A percentile compares a stretch with the other conserved stretches of the same genome.
phyloP scores from a whole-genome alignment of 2,329 filamentous ascomycete genomes.

The Bipolaris gigantea region DNA sequence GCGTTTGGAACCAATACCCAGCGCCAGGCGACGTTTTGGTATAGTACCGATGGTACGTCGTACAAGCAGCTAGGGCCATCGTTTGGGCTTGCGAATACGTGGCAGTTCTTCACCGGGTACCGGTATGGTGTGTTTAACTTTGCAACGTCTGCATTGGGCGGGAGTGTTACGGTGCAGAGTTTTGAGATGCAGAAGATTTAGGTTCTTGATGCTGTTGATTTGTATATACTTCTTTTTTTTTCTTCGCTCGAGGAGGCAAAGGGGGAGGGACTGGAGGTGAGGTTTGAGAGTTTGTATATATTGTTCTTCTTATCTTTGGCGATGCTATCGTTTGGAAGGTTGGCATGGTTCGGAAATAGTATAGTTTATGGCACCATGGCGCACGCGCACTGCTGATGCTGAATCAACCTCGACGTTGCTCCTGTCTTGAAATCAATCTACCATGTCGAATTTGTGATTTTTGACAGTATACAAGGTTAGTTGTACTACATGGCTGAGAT shows the following conservation, averaged over 20 bases:
- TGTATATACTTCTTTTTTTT: background rate
- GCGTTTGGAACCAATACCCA: conserved; percentile 30
- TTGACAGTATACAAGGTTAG: too few species aligned
- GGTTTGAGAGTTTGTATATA: background rate
- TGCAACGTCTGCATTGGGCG: conserved; percentile 42
- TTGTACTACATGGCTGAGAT: too few species aligned
- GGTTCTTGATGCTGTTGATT: too few species aligned
- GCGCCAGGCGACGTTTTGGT: conserved; percentile 40
- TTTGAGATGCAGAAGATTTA: conserved; percentile 19
- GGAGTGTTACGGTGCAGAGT: conserved; percentile 30
- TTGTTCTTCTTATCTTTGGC: background rate
- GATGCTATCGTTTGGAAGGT: too few species aligned
- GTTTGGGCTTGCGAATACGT: conserved; percentile 41
- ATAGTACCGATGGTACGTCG: conserved; percentile 41
- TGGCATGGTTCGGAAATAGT: too few species aligned
- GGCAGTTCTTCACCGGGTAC: conserved; percentile 47
- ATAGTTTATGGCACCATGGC: too few species aligned
- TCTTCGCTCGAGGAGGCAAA: too few species aligned
- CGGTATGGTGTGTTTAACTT: conserved; percentile 46
- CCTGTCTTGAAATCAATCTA: too few species aligned
- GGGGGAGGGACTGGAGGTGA: too few species aligned
- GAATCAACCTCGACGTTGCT: too few species aligned
- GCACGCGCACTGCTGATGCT: too few species aligned
- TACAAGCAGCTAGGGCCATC: conserved; percentile 37
- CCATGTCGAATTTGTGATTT: too few species aligned